Base-by-base conservation (phyloP, 1,284 basidiomycete genomes). In the Boletellus deceptivus region DNA sequence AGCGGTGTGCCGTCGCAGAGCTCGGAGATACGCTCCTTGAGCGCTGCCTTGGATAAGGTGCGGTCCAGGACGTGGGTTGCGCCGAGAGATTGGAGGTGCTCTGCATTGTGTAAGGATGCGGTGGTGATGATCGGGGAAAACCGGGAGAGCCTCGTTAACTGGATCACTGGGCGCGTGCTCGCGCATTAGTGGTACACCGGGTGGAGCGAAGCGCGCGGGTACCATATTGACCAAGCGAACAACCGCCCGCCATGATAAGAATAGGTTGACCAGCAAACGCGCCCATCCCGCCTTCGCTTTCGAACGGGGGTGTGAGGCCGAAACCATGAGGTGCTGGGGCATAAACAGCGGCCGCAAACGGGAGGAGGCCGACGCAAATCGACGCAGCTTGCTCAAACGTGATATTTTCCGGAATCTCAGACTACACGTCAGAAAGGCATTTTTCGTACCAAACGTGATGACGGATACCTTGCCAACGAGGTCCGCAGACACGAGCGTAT, bases 321-420 rank as follows among this genome's bases (percentile, higher is more conserved):
- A 55, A 36, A n/a, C 48, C 53, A 6, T 47, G 31, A 7, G 34
- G 46, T 13, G 49, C 39, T 4, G 16, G 29, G 20, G 20, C 20
- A 42, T 64, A 70, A 9, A 64, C 66, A 5, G 38, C 3, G 11
- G 18, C 31, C 4, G 31, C 31, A 5, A 33, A 33, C 31, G 31
- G 31, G 31, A 33, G 31, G 31, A 33, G 5, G 10, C 31, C 31
- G 10, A 33, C 31, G 7, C 11, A 16, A 10, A 33, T 33, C 8
- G 10, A 33, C 4, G 31, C 31, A 33, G 31, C 31, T 13, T 68
- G 68, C 14, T 79, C 76, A 49, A 75, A 75, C 1, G 73, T 70
- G 18, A 79, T 54, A 34, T 70, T 73, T 4, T 62, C 50, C 1
- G 73, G 73, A 6, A 74, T 68, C 70, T 77, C 14, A 46, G 13